Base-by-base conservation (phyloP, 257 asterid species). In the Thymus mandschuricus region DNA sequence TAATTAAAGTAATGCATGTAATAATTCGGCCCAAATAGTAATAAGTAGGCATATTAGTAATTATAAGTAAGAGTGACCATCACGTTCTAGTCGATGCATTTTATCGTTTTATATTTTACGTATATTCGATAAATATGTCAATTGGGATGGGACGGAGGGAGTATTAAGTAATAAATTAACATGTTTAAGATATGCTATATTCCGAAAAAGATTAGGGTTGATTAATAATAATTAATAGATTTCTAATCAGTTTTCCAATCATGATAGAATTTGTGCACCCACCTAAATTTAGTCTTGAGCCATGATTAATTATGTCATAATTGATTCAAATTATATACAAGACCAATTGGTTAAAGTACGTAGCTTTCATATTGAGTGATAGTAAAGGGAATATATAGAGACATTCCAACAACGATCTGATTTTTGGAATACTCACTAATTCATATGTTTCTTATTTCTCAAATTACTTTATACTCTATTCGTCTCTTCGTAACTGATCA, bases 241-340 rank as follows among this genome's bases (percentile, higher is more conserved):
- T 13, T 34, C 8, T 34, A 60, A 34, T 13, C 11, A 35, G 21
- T 35, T 60, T 15, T n/a, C 49, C 31, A 7, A 52, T 52, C 29
- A 28, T 13, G 8, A 35, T 34, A 29, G 13, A 60, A 1, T 34
- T 34, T 60, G 1, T 29, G 66, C 31, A 60, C 49, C 49, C 33
- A 8, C 49, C 29, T n/a, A 21, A 21, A 21, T 21, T 61, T 61
- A 61, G 33, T 15, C 2, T 38, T 60, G 66, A 61, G 7, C 21
- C 4, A 15, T 38, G 66, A 61, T n/a, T 38, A 61, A 61, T 61
- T 15, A 61, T 61, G 34, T 21, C 50, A 40, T 38, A 40, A 38
- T 61, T 40, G 43, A 58, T 9, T 28, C 40, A 10, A 51, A 51
- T 15, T 55, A 28, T 27, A 28, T 11, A 6, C 4, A 3, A 0